Base-by-base conservation (phyloP, 1,284 basidiomycete species). In the Neotropicomus parvogracilis region DNA sequence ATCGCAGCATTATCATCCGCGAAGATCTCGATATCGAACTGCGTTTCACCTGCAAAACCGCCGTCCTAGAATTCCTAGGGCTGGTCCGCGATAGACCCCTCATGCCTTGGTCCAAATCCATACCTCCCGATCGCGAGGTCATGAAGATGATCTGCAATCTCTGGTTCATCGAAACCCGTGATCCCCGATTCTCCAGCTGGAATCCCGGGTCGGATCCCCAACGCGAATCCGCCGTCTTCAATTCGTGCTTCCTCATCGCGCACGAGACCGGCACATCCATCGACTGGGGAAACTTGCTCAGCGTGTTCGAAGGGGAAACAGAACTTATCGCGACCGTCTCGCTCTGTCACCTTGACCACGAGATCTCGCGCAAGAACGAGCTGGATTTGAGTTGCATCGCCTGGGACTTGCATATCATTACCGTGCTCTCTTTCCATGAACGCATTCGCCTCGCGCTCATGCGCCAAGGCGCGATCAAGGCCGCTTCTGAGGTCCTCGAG, bases 401-500 rank as follows among this genome's bases (percentile, higher is more conserved):
- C 6, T 66, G 60, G 61, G 64, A 65, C 31, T 46, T 62, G 41
- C 63, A 65, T 19, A 55, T 63, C 36, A 26, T 65, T 39, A 59
- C 59, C 14, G 38, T 49, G 5, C 40, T 65, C 20, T 44, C 60
- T 10, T 50, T 60, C 26, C 64, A 31, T 6, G 51, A 53, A 16
- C 24, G 42, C 11, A 58, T 65, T 10, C 48, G 52, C 20, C 28
- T 52, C 10, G 48, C 59, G 3, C 54, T 63, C 17, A 40, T 63
- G 44, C 49, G 39, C 26, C 59, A 59, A 26, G 60, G 60, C 36
- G 42, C 50, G n/a, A 64, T 66, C 41, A 58, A 54, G 44, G 59
- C 50, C 4, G 52, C 54, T 17, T 38, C 61, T 5, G 52, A 66
- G 17, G 57, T 62, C 12, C 51, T 63, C n/a, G 29, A 33, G 7